Conservation (phyloP, 345 rosid species). For the Ceriops zippeliana region DNA sequence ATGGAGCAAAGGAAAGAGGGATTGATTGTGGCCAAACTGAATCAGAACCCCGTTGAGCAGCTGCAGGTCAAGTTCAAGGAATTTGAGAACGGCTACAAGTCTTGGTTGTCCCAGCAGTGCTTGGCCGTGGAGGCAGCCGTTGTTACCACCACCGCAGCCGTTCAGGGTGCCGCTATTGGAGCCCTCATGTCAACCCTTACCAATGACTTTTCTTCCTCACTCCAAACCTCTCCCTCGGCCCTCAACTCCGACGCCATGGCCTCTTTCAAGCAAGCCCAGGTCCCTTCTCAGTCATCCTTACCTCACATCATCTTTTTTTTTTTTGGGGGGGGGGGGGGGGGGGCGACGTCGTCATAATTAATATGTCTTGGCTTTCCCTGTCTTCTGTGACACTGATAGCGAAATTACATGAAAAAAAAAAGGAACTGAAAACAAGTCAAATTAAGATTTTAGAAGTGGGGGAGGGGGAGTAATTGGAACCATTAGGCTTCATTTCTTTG, state of each 20-base stretch:
- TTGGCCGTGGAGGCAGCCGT: conserved; percentile 73
- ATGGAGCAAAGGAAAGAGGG: conserved; percentile 55
- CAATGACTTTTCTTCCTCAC: conserved; percentile 46
- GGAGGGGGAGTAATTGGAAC: too few relatives aligned
- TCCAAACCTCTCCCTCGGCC: conserved; percentile 42
- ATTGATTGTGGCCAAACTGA: conserved; percentile 32
- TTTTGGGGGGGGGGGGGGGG: too few relatives aligned
- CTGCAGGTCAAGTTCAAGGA: conserved; percentile 58
- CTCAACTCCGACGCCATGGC: conserved; percentile 81
- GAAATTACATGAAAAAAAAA: too few relatives aligned
- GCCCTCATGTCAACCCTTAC: conserved; percentile 72
- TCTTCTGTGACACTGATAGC: not conserved
- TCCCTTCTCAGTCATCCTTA: not conserved
- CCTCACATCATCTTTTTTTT: not conserved
- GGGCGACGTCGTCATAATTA: too few relatives aligned
- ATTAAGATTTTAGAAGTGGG: too few relatives aligned
- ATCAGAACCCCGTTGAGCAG: conserved; percentile 49
- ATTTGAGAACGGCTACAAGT: conserved; percentile 55
- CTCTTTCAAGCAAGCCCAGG: conserved; percentile 88
- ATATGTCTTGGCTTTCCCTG: not conserved
- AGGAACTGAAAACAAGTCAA: too few relatives aligned
- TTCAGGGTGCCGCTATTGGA: conserved; percentile 86
- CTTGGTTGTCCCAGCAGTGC: conserved; percentile 76
- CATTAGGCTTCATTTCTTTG: too few relatives aligned
- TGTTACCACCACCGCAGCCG: conserved; percentile 64